phyloP scores from a whole-genome alignment of 2,329 filamentous ascomycete genomes.

The Rhinocladiella mackenziei region DNA sequence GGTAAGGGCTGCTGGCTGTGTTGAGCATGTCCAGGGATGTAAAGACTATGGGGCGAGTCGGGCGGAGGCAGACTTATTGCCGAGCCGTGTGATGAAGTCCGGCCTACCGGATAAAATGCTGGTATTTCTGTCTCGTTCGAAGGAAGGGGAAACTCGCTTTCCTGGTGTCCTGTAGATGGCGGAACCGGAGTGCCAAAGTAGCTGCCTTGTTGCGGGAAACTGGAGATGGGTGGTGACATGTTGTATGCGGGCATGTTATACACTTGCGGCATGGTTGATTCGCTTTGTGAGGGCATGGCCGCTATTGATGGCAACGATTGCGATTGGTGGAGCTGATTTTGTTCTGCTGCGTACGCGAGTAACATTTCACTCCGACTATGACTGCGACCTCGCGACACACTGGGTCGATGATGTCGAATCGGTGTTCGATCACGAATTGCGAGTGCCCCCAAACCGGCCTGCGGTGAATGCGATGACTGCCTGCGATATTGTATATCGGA shows the following conservation, averaged over 20 bases:
- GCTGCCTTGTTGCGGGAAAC: slow-evolving; percentile 13
- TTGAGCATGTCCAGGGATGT: slow-evolving; percentile 12
- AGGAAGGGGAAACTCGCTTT: slow-evolving; percentile 7
- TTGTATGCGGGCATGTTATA: slow-evolving; percentile 18
- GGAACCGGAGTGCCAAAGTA: slow-evolving; percentile 11
- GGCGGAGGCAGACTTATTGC: slow-evolving; percentile 18
- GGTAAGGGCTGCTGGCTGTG: slow-evolving; percentile 15
- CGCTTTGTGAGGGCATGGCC: slow-evolving; percentile 14
- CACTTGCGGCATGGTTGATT: slow-evolving; percentile 13
- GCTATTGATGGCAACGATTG: slow-evolving; percentile 21
- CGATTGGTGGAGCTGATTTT: slow-evolving; percentile 19
- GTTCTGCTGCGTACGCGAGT: slow-evolving; percentile 24
- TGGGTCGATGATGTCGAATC: slow-evolving; percentile 24
- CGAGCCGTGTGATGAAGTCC: slow-evolving; percentile 16
- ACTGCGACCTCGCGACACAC: slow-evolving; percentile 21
- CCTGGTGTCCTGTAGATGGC: slow-evolving; percentile 9
- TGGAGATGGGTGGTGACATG: slow-evolving; percentile 14
- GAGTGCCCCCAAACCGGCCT: slow-evolving; percentile 6
- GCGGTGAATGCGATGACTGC: slow-evolving; percentile 21
- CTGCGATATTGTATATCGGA: slow-evolving; percentile 15
- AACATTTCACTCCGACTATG: slow-evolving; percentile 26
- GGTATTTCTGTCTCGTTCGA: slow-evolving; percentile 10
- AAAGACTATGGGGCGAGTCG: slow-evolving; percentile 13
- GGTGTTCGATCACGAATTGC: slow-evolving; percentile 25
- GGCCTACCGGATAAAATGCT: slow-evolving; percentile 13